These are phyloP conservation scores for Alternaria incomplexa DNA, from an alignment of 2,329 filamentous ascomycete genomes.

Conservation along the genomic window DNA sequence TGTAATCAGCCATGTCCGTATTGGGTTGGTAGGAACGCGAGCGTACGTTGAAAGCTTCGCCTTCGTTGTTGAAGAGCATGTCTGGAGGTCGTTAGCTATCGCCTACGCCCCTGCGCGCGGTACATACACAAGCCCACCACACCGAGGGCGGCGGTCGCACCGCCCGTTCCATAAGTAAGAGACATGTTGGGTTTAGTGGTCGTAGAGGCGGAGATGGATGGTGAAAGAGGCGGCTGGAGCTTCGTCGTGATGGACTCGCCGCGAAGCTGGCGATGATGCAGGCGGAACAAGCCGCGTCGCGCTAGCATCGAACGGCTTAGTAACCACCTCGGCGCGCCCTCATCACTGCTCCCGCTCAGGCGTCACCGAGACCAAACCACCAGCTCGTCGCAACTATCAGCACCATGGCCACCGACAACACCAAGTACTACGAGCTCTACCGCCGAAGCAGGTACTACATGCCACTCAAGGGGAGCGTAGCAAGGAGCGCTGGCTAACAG, in stretches of 20 bases:
- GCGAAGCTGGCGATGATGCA: conserved; percentile 36
- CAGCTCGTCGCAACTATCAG: conserved; percentile 14
- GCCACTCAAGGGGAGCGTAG: conserved; percentile 8
- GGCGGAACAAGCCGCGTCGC: conserved; percentile 33
- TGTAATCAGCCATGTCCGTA: conserved; percentile 11
- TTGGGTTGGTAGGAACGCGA: conserved; percentile 42
- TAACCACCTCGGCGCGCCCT: conserved; percentile 5
- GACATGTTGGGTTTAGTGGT: conserved; percentile 63
- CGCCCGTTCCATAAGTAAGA: conserved; percentile 73
- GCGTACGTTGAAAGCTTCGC: conserved; percentile 91
- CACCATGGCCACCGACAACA: conserved; percentile 50
- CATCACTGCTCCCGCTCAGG: conserved; percentile 1
- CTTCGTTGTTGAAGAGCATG: conserved; percentile 97
- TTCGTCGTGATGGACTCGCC: conserved; percentile 32
- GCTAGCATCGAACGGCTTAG: conserved; percentile 18
- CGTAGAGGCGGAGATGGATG: conserved; percentile 29
- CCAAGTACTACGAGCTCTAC: conserved; percentile 90
- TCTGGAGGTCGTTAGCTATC: conserved; percentile 63
- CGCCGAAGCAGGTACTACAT: conserved; percentile 87
- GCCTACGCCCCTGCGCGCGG: conserved; percentile 23
- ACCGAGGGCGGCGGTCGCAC: conserved; percentile 69
- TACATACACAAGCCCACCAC: conserved; percentile 81
- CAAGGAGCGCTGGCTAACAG: conserved; percentile 33
- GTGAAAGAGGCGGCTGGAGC: conserved; percentile 33
- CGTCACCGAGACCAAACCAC: conserved; percentile 15